Percentiles rank a stretch among this genome's conserved stretches.
These are phyloP conservation scores for Prunus campanulata DNA, from an alignment of 306 rosid species.

Conservation along the genomic window DNA sequence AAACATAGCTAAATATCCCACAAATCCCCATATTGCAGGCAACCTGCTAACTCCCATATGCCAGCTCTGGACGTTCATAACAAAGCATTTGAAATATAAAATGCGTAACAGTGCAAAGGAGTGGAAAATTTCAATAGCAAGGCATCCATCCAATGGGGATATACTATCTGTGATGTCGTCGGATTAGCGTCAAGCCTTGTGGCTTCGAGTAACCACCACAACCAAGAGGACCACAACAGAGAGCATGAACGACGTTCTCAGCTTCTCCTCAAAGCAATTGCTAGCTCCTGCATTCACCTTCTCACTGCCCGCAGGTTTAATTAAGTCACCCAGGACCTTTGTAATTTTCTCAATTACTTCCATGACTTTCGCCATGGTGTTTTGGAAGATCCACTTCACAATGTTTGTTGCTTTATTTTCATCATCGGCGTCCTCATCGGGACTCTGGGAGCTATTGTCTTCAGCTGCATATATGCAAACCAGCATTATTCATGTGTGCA, in stretches of 20 bases:
- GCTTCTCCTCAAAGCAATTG: constrained; percentile 46
- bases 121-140: constrained; percentile 5
- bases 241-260: constrained; percentile 60
- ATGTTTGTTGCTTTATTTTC: constrained; percentile 24
- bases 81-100: neutral
- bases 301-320: constrained; percentile 23
- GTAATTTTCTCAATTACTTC: constrained; percentile 48
- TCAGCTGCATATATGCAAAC: constrained; percentile 28
- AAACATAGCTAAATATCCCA: neutral
- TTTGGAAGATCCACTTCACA: constrained; percentile 40
- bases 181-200: constrained; percentile 34
- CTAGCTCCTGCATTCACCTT: constrained; percentile 14
- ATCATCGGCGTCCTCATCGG: constrained; percentile 26
- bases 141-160: constrained; percentile 8
- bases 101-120: neutral
- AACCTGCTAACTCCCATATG: neutral
- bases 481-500: neutral
- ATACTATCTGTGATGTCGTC: constrained; percentile 37
- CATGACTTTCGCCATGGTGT: constrained; percentile 37
- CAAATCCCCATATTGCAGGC: neutral
- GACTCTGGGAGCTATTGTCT: constrained; percentile 6
- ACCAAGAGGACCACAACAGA: constrained; percentile 65
- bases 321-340: constrained; percentile 36
- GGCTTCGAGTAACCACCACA: constrained; percentile 58
- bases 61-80: neutral